These are phyloP conservation scores for Arctium lappa DNA, from an alignment of 129 eudicot genomes.

Conservation along the genomic window DNA sequence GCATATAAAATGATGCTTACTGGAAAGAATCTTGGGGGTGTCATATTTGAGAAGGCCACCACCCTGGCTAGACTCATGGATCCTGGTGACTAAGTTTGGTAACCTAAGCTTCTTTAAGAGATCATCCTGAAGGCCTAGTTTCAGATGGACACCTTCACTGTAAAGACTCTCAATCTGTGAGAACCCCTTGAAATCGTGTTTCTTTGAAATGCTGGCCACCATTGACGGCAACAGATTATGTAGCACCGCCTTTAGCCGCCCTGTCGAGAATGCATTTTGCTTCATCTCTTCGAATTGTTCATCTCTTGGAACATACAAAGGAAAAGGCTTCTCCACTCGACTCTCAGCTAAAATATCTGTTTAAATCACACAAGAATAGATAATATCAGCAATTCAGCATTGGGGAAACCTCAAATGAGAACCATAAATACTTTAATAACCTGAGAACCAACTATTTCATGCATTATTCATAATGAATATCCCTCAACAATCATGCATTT, in stretches of 20 bases:
- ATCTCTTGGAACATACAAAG: slow-evolving; percentile 92
- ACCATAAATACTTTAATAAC: neutral
- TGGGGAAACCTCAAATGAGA: neutral
- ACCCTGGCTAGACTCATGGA: slow-evolving; percentile 64
- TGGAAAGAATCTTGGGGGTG: slow-evolving; percentile 69
- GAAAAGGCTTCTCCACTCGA: slow-evolving; percentile 84
- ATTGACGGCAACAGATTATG: slow-evolving; percentile 78
- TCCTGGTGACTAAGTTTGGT: slow-evolving; percentile 57
- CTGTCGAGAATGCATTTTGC: slow-evolving; percentile 63
- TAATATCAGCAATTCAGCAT: neutral
- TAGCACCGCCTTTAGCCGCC: slow-evolving; percentile 77
- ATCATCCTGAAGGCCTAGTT: slow-evolving; percentile 70
- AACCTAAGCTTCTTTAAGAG: slow-evolving; percentile 62
- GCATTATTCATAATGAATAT: neutral
- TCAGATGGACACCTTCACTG: slow-evolving; percentile 73
- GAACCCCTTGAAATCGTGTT: slow-evolving; percentile 81
- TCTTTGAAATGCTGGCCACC: slow-evolving; percentile 64
- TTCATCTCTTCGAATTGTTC: slow-evolving; percentile 93
- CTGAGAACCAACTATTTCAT: neutral
- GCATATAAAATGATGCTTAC: slow-evolving; percentile 36
- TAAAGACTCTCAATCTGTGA: slow-evolving; percentile 72
- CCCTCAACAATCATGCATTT: neutral
- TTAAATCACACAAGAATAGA: neutral
- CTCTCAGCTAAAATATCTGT: slow-evolving; percentile 66
- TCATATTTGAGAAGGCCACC: slow-evolving; percentile 81